Base-by-base conservation (phyloP, 129 eudicot genomes). In the Chrysanthemum seticuspe region DNA sequence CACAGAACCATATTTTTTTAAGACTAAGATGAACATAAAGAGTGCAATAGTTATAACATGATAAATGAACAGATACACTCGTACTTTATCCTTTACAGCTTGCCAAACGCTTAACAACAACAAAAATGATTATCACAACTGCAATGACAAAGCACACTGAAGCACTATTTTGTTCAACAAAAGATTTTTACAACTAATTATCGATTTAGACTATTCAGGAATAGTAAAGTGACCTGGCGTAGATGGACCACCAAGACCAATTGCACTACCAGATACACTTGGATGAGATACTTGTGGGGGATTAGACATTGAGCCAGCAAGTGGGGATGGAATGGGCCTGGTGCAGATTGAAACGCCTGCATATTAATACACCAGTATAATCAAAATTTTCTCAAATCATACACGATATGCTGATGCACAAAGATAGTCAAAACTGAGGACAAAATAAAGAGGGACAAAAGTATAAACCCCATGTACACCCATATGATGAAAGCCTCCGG, bases 281-380 rank as follows among this genome's bases (percentile, higher is more conserved):
- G 93, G 86, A 70, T 89, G 98, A 68, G 86, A 61, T 5, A 83
- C 88, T 25, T 90, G 52, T 10, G 95, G 86, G 68, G 98, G 90
- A 70, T 87, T 92, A 29, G 98, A 87, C 98, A 92, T 92, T 96
- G 96, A 92, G 50, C 98, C 98, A 21, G 96, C 96, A 61, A 92
- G 88, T 6, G 87, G 88, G 63, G 94, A 59, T 16, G 96, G 91
- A 72, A 89, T 87, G 2, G 94, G 89, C 89, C 84, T 25, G 87
- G 85, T 60, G 89, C 52, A 52, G 96, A 85, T 81, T 89, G 98
- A 77, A 92, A 92, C 0, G 21, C 21, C 21, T 19, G 85, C 62
- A 70, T 57, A 74, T 15, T 58, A 6, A n/a, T 60, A 68, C 44
- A 50, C 31, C 0, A 76, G 21, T 31, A 19, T 19, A 19, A 19